Base-by-base conservation (phyloP, 225 moss, liverwort and hornwort genomes). In the Neckera pumila region DNA sequence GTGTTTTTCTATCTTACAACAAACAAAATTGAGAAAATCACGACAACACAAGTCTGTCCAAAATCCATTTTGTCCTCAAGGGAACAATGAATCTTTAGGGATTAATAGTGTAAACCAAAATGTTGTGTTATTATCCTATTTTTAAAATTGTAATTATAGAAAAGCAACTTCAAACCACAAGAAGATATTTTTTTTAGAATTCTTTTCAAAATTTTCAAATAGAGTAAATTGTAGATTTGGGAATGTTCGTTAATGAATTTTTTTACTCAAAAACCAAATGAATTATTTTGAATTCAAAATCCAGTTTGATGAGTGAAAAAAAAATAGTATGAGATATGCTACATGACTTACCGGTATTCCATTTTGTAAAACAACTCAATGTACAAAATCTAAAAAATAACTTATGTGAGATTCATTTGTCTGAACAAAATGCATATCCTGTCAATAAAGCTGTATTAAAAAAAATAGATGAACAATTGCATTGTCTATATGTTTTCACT, bases 91-190 rank as follows among this genome's bases (percentile, higher is more conserved):
- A n/a, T n/a, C n/a, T n/a, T n/a, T n/a, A n/a, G n/a, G n/a, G n/a
- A n/a, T n/a, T n/a, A 47, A 42, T 26, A 26, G 15, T 42, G 4
- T 14, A 42, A 71, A 26, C 1, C 6, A 14, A 25, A 71, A 26
- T 26, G 1, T 71, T 26, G 1, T 71, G 15, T 5, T 42, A 0
- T 4, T 26, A 26, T 71, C 20, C 5, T 40, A 42, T 71, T 15
- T 71, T 71, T 8, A 26, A 0, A 26, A n/a, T 15, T 0, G 0
- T 42, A 1, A 0, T 71, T 9, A 43, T 27, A 42, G 3, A 42
- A 0, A 26, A 15, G 0, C 15, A 71, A 71, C 9, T 26, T 26
- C 3, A 42, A 9, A 26, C 1, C 2, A 71, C 14, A 14, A 71
- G 13, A 22, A 7, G 23, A 13, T 15, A 42, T 71, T 42, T 42